These are phyloP conservation scores for Sequoiadendron giganteum DNA, from an alignment of 75 land plant genomes.

Conservation along the genomic window DNA sequence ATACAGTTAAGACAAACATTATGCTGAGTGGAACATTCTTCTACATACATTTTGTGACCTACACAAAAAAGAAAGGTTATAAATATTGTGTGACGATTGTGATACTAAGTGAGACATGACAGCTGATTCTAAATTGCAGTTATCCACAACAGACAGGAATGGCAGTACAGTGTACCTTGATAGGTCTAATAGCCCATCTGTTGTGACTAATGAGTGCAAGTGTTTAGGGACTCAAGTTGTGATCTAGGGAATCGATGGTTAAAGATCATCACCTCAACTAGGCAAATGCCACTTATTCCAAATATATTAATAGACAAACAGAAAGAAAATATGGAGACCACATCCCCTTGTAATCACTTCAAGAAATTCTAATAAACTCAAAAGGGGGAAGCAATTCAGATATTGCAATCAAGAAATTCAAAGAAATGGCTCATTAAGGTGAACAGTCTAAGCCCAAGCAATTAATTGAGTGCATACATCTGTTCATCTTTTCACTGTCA, in stretches of 20 bases:
- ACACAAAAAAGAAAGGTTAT: slow-evolving; percentile 30
- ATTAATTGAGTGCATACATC: too few species aligned
- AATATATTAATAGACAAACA: too few species aligned
- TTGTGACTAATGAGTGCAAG: slow-evolving; percentile 43
- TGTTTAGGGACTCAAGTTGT: slow-evolving; percentile 42
- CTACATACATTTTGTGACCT: slow-evolving; percentile 35
- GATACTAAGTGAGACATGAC: slow-evolving; percentile 38
- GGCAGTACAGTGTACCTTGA: slow-evolving; percentile 46
- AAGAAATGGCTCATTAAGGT: too few species aligned
- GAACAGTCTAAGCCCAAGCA: too few species aligned
- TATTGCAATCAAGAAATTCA: too few species aligned
- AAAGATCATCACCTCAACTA: slow-evolving; percentile 44
- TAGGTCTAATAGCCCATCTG: slow-evolving; percentile 14
- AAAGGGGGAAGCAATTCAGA: too few species aligned
- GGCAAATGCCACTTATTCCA: neutral
- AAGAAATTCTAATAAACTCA: too few species aligned
- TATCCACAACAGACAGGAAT: slow-evolving; percentile 19
- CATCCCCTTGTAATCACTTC: too few species aligned
- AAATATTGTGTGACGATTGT: slow-evolving; percentile 24
- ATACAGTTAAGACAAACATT: slow-evolving; percentile 30
- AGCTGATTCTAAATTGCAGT: slow-evolving; percentile 52
- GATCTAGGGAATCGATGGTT: slow-evolving; percentile 69
- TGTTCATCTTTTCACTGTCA: too few species aligned
- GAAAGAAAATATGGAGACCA: neutral
- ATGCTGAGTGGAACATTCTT: slow-evolving; percentile 27